These are phyloP conservation scores for Chlamydomonas sphaeroides DNA, from an alignment of 139 green algal genomes.

Conservation along the genomic window DNA sequence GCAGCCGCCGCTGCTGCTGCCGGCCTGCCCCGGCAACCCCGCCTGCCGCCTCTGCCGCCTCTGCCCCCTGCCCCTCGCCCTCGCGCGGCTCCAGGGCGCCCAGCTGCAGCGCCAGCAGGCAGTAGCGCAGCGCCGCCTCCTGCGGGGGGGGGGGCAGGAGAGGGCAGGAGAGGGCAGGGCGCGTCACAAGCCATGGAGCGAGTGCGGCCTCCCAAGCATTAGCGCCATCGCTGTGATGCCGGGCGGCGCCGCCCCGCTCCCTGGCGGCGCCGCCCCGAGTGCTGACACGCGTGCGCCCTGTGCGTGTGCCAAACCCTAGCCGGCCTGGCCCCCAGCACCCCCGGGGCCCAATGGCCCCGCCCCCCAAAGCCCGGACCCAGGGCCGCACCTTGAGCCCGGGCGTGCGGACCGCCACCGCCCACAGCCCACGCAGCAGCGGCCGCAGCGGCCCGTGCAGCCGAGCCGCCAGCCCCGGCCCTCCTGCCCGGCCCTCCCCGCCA, in stretches of 20 bases:
- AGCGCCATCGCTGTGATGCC: too few relatives aligned
- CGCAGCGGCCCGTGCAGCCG: constrained; percentile 6
- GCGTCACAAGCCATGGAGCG: too few relatives aligned
- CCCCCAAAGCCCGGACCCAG: too few relatives aligned
- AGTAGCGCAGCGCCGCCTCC: constrained; percentile 19
- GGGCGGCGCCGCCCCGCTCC: too few relatives aligned
- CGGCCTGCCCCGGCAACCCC: too few relatives aligned
- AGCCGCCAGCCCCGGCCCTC: not conserved
- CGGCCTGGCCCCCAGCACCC: too few relatives aligned
- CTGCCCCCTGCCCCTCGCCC: too few relatives aligned
- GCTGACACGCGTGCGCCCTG: not conserved
- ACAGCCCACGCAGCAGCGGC: constrained; percentile 5
- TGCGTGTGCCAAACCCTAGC: not conserved
- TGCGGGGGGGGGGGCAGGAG: not conserved
- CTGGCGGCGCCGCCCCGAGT: too few relatives aligned
- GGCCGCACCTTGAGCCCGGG: not conserved
- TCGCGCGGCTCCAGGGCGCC: not conserved
- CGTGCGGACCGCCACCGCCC: not conserved
- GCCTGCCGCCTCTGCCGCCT: not conserved
- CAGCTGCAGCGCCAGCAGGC: constrained; percentile 31
- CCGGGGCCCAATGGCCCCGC: not conserved
- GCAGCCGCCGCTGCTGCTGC: too few relatives aligned
- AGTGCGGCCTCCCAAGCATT: not conserved
- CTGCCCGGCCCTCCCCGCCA: not conserved
- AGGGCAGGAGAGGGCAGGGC: too few relatives aligned